phyloP scores from a whole-genome alignment of 139 green algal genomes.

The Haematococcus lacustris region DNA sequence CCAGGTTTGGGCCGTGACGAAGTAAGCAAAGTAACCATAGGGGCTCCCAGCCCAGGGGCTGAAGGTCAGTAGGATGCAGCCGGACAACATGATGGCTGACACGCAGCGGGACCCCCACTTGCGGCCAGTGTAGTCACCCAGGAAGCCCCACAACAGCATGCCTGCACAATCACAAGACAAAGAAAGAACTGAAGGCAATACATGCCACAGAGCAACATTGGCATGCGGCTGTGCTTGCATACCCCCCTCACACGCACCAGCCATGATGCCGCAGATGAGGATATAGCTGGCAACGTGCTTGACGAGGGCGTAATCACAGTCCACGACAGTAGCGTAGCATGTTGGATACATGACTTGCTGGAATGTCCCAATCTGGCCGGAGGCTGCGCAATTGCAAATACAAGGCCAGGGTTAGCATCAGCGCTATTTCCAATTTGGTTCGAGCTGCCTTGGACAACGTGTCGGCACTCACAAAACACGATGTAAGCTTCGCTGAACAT shows the following conservation, averaged over 20 bases:
- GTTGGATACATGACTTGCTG: constrained; percentile 11
- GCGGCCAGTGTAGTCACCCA: constrained; percentile 55
- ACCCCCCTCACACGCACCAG: too few species aligned
- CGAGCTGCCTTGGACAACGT: background rate
- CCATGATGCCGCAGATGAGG: constrained; percentile 9
- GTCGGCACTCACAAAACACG: constrained; percentile 20
- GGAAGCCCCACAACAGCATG: constrained; percentile 38
- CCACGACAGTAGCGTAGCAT: constrained; percentile 2
- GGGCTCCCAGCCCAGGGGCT: constrained; percentile 12
- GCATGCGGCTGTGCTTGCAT: too few species aligned
- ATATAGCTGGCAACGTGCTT: constrained; percentile 15
- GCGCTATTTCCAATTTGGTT: background rate
- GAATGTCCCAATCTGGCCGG: constrained; percentile 9
- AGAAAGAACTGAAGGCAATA: too few species aligned
- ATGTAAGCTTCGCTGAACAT: constrained; percentile 31
- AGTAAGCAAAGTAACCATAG: constrained; percentile 36
- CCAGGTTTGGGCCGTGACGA: constrained; percentile 38
- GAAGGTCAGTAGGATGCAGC: constrained; percentile 54
- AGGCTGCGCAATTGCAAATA: background rate
- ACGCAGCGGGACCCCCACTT: constrained; percentile 54
- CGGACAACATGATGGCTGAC: constrained; percentile 57
- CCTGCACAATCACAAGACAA: constrained; percentile 13
- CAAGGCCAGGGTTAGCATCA: background rate
- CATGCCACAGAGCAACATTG: background rate
- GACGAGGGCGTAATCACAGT: constrained; percentile 8